A percentile compares a stretch with the other conserved stretches of the same genome.
These are phyloP conservation scores for Eucalyptus sp. DNA, from an alignment of 345 rosid genomes.

Conservation along the genomic window DNA sequence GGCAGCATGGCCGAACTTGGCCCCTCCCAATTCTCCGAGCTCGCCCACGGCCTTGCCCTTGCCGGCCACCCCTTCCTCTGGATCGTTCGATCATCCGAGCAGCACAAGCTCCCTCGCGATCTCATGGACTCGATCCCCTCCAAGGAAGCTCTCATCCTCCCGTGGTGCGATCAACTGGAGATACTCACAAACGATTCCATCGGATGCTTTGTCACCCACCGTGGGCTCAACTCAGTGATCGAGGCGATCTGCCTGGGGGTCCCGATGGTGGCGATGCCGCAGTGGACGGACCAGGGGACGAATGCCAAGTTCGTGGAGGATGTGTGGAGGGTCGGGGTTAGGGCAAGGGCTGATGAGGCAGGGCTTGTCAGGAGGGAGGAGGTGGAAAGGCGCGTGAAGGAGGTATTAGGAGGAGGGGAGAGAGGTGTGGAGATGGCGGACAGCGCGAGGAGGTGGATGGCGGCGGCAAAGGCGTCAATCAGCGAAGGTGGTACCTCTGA, in stretches of 20 bases:
- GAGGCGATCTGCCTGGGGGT: conserved; percentile 32
- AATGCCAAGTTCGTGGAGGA: conserved; percentile 19
- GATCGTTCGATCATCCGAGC: neutral
- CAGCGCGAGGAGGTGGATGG: neutral
- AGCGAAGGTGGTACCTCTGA: neutral
- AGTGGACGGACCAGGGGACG: conserved; percentile 25
- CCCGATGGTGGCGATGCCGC: conserved; percentile 29
- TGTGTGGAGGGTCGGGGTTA: conserved; percentile 18
- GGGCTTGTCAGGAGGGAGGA: neutral
- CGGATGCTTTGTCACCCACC: conserved; percentile 25
- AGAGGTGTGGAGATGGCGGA: neutral
- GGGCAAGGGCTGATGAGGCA: neutral
- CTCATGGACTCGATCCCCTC: neutral
- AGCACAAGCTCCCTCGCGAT: conserved; percentile 5
- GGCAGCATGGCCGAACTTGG: conserved; percentile 5
- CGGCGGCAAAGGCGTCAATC: neutral
- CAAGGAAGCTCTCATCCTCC: conserved; percentile 5
- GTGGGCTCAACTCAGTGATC: conserved; percentile 19
- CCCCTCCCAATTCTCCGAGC: conserved; percentile 4
- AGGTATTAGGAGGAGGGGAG: neutral
- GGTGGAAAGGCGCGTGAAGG: neutral
- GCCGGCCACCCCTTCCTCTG: conserved; percentile 10
- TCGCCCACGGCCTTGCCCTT: neutral
- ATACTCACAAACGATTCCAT: neutral
- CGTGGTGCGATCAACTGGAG: conserved; percentile 13